Evolutionary conservation across 1,139 yeast species (phyloP), one percentile per base, ranked within the genome.

Genomic region (Yamadazyma friedrichii): DNA sequence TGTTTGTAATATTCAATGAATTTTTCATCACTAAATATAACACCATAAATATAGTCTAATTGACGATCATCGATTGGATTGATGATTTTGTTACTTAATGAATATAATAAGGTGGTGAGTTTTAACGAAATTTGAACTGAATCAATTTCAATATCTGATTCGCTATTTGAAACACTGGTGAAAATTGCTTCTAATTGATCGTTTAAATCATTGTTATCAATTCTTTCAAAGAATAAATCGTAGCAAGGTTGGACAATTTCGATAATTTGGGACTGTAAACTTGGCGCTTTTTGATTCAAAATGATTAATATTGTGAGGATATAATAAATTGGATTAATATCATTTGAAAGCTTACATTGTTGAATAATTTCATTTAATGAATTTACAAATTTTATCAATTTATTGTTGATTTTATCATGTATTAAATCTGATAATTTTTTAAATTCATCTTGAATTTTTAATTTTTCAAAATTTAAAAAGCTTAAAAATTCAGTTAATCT

Each of bases 61-160:
- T 46, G 32, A 17, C 41, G 43, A 10, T 36, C 29, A 1, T 38
- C 33, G 1, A 9, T 15, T 11, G 50, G 47, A 35, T 46, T 42
- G 15, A 56, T 41, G 33, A 60, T 50, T 12, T 35, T 40, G 5
- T 54, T 44, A 1, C 65, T 45, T 10, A 64, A 43, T 13, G 55
- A 42, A 45, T 54, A 65, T 41, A 66, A 41, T 17, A 51, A 44
- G 3, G 60, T 46, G 3, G 58, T 44, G 6, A 67, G 40, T 35
- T 50, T 50, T 26, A 62, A 48, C 2, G 62, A 54, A 9, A 36
- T 29, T 5, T 70, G 68, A 33, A 65, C 46, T 3, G 48, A 40
- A 1, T 62, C 55, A 4, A 52, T 39, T 15, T 46, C 50, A 2
- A 46, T 55, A n/a, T 32, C 37, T 12, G 35, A 34, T 20, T 30